Conservation (phyloP, 2,329 filamentous ascomycete species). For the Pseudocercospora pini-densiflorae region DNA sequence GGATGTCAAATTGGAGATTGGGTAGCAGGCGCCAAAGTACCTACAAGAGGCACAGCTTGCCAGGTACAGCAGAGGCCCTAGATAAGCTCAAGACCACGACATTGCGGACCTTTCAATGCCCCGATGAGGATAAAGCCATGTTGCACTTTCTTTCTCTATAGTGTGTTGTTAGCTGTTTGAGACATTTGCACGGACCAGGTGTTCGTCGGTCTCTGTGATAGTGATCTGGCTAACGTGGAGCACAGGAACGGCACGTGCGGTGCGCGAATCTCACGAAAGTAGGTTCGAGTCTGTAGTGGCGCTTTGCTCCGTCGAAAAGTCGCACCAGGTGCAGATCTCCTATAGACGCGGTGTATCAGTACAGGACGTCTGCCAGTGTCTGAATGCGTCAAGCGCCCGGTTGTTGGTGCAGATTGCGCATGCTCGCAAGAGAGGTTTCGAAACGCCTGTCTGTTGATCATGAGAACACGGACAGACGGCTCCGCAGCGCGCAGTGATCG, state of each 20-base stretch:
- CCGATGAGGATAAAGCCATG: not conserved
- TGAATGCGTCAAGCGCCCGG: slow-evolving; percentile 18
- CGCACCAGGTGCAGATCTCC: slow-evolving; percentile 23
- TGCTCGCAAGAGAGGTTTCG: slow-evolving; percentile 7
- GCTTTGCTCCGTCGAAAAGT: not conserved
- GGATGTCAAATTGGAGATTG: slow-evolving; percentile 12
- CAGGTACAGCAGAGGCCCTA: not conserved
- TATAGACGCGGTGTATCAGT: slow-evolving; percentile 21
- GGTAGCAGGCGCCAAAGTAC: slow-evolving; percentile 1
- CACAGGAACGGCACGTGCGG: slow-evolving; percentile 33
- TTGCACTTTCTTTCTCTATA: not conserved
- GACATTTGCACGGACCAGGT: slow-evolving; percentile 34
- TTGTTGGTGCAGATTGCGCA: slow-evolving; percentile 11
- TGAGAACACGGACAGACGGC: slow-evolving; percentile 19
- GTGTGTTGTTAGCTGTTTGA: slow-evolving; percentile 18
- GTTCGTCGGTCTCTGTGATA: slow-evolving; percentile 26
- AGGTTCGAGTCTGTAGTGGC: slow-evolving; percentile 8
- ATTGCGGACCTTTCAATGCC: slow-evolving; percentile 2
- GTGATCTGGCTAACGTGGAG: slow-evolving; percentile 28
- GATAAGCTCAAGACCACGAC: not conserved
- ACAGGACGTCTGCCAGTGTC: slow-evolving; percentile 13
- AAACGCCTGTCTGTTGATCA: slow-evolving; percentile 17
- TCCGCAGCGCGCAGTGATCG: slow-evolving; percentile 15
- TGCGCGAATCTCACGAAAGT: slow-evolving; percentile 23
- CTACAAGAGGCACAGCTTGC: slow-evolving; percentile 1